phyloP scores from a whole-genome alignment of 2,329 filamentous ascomycete species.

The Chaetomiaceae sp. region DNA sequence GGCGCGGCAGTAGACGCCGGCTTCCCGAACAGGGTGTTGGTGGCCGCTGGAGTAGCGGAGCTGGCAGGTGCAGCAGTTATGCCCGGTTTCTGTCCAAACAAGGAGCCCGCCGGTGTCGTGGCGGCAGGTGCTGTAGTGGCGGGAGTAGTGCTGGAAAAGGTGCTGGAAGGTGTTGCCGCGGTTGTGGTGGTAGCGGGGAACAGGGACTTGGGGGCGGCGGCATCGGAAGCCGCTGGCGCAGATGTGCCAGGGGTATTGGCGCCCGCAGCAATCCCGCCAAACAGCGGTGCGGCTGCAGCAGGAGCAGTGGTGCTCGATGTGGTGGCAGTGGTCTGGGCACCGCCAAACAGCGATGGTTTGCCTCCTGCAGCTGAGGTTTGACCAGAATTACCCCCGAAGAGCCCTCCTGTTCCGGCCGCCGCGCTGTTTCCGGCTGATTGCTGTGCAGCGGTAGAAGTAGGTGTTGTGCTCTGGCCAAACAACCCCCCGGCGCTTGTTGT shows the following conservation, averaged over 20 bases:
- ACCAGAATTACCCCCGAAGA: conserved; percentile 28
- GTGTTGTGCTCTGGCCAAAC: conserved; percentile 15
- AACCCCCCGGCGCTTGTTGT: conserved; percentile 14
- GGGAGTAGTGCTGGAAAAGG: conserved; percentile 19
- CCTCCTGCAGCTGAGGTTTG: conserved; percentile 19
- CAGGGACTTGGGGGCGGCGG: conserved; percentile 9
- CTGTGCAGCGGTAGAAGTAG: conserved; percentile 9
- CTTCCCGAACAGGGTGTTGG: conserved; percentile 18
- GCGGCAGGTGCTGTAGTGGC: conserved; percentile 13
- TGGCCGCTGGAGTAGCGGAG: conserved; percentile 13
- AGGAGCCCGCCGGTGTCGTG: not conserved
- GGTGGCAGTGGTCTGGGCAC: conserved; percentile 24
- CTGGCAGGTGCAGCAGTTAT: conserved; percentile 8
- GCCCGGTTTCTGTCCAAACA: conserved; percentile 12
- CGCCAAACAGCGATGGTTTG: conserved; percentile 28
- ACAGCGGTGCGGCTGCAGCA: conserved; percentile 15
- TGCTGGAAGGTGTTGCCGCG: conserved; percentile 11
- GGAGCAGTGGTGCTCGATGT: conserved; percentile 10
- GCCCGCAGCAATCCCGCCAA: conserved; percentile 7
- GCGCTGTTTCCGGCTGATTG: not conserved
- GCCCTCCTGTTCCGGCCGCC: conserved; percentile 10
- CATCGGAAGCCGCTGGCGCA: not conserved
- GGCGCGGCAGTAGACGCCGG: conserved; percentile 23
- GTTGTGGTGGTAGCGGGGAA: conserved; percentile 27
- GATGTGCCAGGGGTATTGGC: conserved; percentile 8